Evolutionary conservation across 352 stramenopile genomes (phyloP).

Genomic region (Globisporangium mamillatum): DNA sequence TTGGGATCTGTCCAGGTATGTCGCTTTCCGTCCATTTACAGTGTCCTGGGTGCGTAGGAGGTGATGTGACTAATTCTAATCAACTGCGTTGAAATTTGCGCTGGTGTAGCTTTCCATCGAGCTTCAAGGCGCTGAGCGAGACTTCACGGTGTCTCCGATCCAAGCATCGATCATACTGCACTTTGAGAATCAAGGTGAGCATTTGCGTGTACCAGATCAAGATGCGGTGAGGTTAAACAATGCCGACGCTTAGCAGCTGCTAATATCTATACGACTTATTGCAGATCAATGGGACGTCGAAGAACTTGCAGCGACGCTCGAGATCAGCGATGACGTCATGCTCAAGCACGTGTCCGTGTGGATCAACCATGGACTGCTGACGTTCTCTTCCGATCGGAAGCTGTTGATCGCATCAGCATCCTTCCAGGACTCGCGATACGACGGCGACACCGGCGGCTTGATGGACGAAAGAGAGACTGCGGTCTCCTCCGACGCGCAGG

Average conservation of each 20-base stretch:
- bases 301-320: conserved; percentile 53
- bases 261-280: not conserved
- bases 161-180: conserved; percentile 94
- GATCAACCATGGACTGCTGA: conserved; percentile 68
- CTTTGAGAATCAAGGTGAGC: conserved; percentile 90
- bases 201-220: not conserved
- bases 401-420: conserved; percentile 39
- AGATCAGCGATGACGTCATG: conserved; percentile 58
- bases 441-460: conserved; percentile 27
- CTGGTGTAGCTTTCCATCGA: conserved; percentile 79
- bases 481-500: conserved; percentile 88
- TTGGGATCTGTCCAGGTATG: conserved; percentile 90
- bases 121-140: conserved; percentile 71
- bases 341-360: conserved; percentile 63
- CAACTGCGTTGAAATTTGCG: conserved; percentile 4
- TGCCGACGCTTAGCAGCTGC: not conserved
- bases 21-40: not conserved
- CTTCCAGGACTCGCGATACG: conserved; percentile 44
- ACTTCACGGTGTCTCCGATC: conserved; percentile 90
- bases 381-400: conserved; percentile 38
- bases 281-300: conserved; percentile 57
- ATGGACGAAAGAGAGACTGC: conserved; percentile 71
- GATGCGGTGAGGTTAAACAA: not conserved
- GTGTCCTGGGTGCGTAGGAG: not conserved
- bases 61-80: not conserved